Conservation (phyloP, 805 yeast genomes). For the Candida koratica region DNA sequence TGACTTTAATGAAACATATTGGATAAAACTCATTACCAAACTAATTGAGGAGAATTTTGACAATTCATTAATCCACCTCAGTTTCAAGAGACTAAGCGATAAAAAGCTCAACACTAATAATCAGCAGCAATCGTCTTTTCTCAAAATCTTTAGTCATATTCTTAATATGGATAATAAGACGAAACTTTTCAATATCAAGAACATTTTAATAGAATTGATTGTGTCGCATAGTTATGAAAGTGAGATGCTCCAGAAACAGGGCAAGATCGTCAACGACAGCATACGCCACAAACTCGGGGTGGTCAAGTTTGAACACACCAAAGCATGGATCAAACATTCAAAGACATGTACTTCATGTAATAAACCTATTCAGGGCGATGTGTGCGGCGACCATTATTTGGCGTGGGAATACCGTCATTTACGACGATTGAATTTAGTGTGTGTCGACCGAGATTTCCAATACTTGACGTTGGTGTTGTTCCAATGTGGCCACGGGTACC, state of each 20-base stretch:
- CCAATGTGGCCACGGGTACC: conserved; percentile 66
- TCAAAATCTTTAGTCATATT: conserved; percentile 52
- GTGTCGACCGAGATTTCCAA: conserved; percentile 10
- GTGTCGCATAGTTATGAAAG: conserved; percentile 63
- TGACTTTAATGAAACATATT: conserved; percentile 22
- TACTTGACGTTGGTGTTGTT: conserved; percentile 47
- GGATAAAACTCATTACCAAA: conserved; percentile 27
- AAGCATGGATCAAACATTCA: conserved; percentile 57
- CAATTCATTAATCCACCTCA: conserved; percentile 29
- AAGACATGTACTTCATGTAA: conserved; percentile 75
- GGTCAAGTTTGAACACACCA: conserved; percentile 38
- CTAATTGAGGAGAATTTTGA: conserved; percentile 17
- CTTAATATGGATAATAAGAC: conserved; percentile 47
- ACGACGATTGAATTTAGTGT: conserved; percentile 3
- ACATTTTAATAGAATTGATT: conserved; percentile 59
- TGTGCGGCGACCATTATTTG: conserved; percentile 46
- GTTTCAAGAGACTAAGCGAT: conserved; percentile 33
- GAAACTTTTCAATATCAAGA: conserved; percentile 55
- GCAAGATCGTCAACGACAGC: conserved; percentile 54
- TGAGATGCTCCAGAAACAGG: conserved; percentile 47
- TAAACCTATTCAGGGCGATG: conserved; percentile 63
- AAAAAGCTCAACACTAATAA: conserved; percentile 19
- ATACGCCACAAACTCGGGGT: conserved; percentile 45
- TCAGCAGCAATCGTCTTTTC: conserved; percentile 38
- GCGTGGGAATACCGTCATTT: conserved; percentile 52